These are phyloP conservation scores for Nigrospora osmanthi DNA, from an alignment of 2,329 filamentous ascomycete species.

Conservation along the genomic window DNA sequence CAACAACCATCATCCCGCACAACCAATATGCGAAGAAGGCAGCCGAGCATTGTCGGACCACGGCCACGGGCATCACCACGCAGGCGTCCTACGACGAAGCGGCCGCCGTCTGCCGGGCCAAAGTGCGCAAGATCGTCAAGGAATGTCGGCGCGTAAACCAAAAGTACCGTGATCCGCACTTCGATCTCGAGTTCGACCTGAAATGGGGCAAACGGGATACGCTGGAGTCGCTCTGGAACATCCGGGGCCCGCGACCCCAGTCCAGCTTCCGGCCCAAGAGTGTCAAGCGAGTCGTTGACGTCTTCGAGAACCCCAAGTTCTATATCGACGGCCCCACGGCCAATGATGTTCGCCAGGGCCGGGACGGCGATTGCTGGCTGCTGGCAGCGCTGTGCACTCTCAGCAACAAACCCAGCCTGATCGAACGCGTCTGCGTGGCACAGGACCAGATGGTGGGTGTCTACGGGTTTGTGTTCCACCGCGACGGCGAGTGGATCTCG, in stretches of 20 bases:
- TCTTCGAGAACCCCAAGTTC: conserved; percentile 71
- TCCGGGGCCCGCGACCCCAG: conserved; percentile 8
- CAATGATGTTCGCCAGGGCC: conserved; percentile 72
- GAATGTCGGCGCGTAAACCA: conserved; percentile 72
- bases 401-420: conserved; percentile 62
- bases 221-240: conserved; percentile 35
- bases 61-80: conserved; percentile 43
- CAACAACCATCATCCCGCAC: conserved; percentile 62
- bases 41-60: conserved; percentile 47
- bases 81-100: conserved; percentile 68
- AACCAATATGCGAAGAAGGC: conserved; percentile 57
- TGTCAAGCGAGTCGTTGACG: conserved; percentile 65
- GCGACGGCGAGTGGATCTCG: conserved; percentile 67
- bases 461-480: conserved; percentile 79
- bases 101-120: conserved; percentile 57
- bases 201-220: conserved; percentile 49
- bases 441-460: conserved; percentile 67
- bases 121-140: conserved; percentile 52
- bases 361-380: conserved; percentile 79
- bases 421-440: conserved; percentile 67
- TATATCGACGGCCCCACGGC: conserved; percentile 70
- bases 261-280: conserved; percentile 32
- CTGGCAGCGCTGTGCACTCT: conserved; percentile 74
- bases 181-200: conserved; percentile 74
- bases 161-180: conserved; percentile 81